Conservation (phyloP, 176 grass and related monocot genomes). For the Coix lacrymajobi region DNA sequence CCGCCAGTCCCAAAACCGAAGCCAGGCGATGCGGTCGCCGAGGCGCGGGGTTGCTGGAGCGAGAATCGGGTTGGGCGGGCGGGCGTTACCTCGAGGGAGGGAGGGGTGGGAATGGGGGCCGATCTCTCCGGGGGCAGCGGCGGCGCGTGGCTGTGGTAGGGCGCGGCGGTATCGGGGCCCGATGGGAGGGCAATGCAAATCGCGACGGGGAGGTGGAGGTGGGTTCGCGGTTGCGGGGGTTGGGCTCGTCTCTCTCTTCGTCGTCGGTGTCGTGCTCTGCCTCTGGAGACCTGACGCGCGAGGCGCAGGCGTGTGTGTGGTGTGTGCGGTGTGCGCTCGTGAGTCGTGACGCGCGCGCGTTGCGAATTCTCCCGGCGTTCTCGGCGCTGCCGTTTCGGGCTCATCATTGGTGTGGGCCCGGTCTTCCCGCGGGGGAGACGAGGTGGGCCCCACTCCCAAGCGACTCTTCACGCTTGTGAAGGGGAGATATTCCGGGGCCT, state of each 20-base stretch:
- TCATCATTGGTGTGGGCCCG: conserved; percentile 5
- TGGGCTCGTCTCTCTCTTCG: background rate
- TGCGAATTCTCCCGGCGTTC: background rate
- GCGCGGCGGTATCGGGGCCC: background rate
- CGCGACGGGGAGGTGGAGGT: background rate
- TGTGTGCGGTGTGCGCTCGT: background rate
- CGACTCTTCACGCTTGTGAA: no score
- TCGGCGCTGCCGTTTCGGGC: background rate
- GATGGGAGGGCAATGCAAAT: background rate
- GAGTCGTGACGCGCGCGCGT: no score
- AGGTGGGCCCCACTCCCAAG: background rate
- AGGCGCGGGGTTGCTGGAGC: background rate
- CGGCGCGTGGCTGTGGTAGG: background rate
- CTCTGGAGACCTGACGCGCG: no score
- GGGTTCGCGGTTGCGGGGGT: background rate
- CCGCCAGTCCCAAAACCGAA: background rate
- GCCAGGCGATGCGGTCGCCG: background rate
- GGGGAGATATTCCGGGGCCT: no score
- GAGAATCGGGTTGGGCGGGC: background rate
- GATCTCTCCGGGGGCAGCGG: conserved; percentile 21
- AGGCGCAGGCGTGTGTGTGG: background rate
- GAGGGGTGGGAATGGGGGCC: background rate
- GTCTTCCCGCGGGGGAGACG: background rate
- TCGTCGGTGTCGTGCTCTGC: background rate
- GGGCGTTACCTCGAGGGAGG: background rate